Evolutionary conservation across 169 alveolate species (phyloP), one percentile per base, ranked within the genome.

Genomic region (Eimeria falciformis): DNA sequence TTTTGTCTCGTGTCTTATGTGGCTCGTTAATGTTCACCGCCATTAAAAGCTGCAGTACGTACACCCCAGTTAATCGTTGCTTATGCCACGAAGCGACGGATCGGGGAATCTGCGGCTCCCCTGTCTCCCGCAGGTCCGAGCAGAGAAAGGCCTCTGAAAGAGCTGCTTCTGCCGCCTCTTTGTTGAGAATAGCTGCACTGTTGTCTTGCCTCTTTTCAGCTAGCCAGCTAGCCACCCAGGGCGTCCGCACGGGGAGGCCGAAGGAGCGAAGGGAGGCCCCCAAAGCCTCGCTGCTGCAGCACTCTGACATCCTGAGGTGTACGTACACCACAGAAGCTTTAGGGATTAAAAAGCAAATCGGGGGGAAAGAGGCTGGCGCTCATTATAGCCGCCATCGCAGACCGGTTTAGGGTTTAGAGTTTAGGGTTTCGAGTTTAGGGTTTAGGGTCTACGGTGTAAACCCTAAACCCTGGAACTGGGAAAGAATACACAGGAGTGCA

Each of bases 71-170:
- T n/a, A 75, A 65, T 14, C 6, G 37, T 6, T 53, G 58, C 43
- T 53, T 46, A 27, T 21, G 58, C 40, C 33, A 53, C 45, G 86
- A 6, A 12, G 58, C 40, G 45, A 75, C 40, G 58, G 37, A 46
- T 17, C 66, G 17, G n/a, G 86, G 86, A 17, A 75, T 5, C 86
- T 46, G 45, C 11, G 86, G 86, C 66, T 2, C 14, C n/a, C 66
- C 86, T n/a, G 58, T 75, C 45, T 12, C 66, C 14, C 58, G 21
- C 3, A 75, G 23, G 40, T 75, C 86, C 58, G 86, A 75, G 40
- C 27, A 37, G 37, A 75, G 86, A 47, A 75, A 75, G 1, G 86
- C 86, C 21, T 75, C 66, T 1, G 58, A 23, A 12, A 75, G 14
- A 3, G 7, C 27, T 43, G 33, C 86, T 47, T 75, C 66, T 50